phyloP scores from a whole-genome alignment of 441 rosid species.

The Gossypium trilobum region DNA sequence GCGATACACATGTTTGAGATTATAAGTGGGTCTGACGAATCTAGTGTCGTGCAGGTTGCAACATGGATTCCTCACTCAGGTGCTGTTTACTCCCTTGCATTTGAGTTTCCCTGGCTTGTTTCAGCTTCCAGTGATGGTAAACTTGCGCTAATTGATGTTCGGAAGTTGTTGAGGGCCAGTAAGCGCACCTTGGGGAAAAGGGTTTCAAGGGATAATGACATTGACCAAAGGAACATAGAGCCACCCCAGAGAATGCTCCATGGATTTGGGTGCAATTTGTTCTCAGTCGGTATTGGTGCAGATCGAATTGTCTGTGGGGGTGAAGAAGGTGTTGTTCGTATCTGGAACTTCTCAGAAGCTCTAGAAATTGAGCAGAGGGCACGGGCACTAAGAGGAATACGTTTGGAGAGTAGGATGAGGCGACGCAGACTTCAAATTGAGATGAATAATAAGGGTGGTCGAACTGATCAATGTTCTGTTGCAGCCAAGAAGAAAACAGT shows the following conservation, averaged over 20 bases:
- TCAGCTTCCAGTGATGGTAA: conserved; percentile 81
- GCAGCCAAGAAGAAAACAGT: conserved; percentile 72
- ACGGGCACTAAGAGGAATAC: conserved; percentile 49
- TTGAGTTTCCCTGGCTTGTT: conserved; percentile 97
- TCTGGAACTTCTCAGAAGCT: conserved; percentile 85
- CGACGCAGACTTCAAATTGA: conserved; percentile 60
- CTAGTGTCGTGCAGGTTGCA: conserved; percentile 40
- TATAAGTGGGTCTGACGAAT: conserved; percentile 14
- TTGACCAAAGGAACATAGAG: conserved; percentile 33
- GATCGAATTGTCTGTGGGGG: conserved; percentile 88
- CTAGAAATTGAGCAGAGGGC: conserved; percentile 63
- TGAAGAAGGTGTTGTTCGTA: conserved; percentile 71
- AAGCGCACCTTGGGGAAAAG: conserved; percentile 26
- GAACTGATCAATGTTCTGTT: conserved; percentile 50
- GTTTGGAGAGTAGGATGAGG: conserved; percentile 75
- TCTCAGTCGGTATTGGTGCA: conserved; percentile 69
- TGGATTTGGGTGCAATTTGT: conserved; percentile 61
- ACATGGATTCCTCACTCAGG: conserved; percentile 82
- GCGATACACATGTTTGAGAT: conserved; percentile 78
- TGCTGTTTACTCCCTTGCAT: conserved; percentile 67
- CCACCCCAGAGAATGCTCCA: conserved; percentile 91
- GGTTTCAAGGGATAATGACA: conserved; percentile 22
- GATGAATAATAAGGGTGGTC: conserved; percentile 49
- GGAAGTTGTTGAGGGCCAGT: conserved; percentile 57
- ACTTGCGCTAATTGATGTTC: conserved; percentile 64